Percentiles rank a stretch among this genome's conserved stretches.
Evolutionary conservation across 1,139 yeast genomes (phyloP).

Genomic region (Protomyces inouyei): DNA sequence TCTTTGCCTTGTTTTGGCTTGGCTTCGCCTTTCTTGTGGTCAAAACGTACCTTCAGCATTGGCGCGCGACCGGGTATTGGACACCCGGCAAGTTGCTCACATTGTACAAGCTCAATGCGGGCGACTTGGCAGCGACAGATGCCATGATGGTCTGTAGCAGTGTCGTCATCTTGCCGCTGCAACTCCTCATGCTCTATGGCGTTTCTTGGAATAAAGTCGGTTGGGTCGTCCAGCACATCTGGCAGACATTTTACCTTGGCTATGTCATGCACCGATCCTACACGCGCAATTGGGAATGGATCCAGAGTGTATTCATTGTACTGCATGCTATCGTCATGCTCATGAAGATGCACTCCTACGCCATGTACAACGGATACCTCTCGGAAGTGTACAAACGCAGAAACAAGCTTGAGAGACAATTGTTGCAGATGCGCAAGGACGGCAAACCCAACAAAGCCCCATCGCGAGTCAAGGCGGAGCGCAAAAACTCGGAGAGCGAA

Average conservation of each 20-base stretch:
- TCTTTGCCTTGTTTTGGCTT: slow-evolving; percentile 26
- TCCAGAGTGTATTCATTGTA: slow-evolving; percentile 73
- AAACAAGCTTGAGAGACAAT: slow-evolving; percentile 26
- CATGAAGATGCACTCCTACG: slow-evolving; percentile 92
- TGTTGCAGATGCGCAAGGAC: slow-evolving; percentile 14
- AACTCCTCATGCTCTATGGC: slow-evolving; percentile 43
- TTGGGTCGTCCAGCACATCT: slow-evolving; percentile 48
- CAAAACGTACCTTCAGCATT: slow-evolving; percentile 23
- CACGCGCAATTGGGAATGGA: slow-evolving; percentile 50
- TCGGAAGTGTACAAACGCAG: slow-evolving; percentile 52
- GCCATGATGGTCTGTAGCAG: slow-evolving; percentile 41
- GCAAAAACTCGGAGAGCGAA: background rate
- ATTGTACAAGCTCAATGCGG: slow-evolving; percentile 12
- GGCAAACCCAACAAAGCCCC: background rate
- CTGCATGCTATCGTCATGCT: slow-evolving; percentile 78
- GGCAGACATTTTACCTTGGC: slow-evolving; percentile 41
- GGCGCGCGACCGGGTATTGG: slow-evolving; percentile 23
- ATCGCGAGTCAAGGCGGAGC: background rate
- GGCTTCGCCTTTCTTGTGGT: slow-evolving; percentile 22
- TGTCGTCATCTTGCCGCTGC: slow-evolving; percentile 51
- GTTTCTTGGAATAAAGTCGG: slow-evolving; percentile 52
- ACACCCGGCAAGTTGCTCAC: slow-evolving; percentile 18
- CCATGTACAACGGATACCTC: slow-evolving; percentile 80
- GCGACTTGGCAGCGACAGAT: slow-evolving; percentile 25
- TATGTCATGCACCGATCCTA: slow-evolving; percentile 20